Evolutionary conservation across 441 rosid species (phyloP).

Genomic region (Populus tomentosa): DNA sequence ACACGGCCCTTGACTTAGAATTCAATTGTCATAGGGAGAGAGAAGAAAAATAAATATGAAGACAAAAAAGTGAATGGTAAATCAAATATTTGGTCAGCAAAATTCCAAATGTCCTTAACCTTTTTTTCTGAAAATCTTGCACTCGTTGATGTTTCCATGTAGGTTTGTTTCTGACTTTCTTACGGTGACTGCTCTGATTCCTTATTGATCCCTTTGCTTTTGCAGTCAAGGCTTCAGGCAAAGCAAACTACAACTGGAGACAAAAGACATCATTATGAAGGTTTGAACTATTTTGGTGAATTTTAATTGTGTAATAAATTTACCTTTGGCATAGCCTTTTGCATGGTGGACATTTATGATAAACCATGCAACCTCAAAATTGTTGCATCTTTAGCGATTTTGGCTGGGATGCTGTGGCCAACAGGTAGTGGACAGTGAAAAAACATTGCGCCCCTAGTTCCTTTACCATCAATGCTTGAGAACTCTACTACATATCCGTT

Average conservation of each 20-base stretch:
- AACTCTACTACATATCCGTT: too few species aligned
- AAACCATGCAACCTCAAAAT: neutral
- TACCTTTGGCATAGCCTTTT: neutral
- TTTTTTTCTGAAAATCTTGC: neutral
- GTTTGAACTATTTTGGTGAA: constrained; percentile 25
- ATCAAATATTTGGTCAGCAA: neutral
- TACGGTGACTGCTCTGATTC: neutral
- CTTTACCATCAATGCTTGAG: neutral
- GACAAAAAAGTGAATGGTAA: neutral
- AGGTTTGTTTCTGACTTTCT: neutral
- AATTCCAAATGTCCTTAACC: neutral
- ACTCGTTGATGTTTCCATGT: neutral
- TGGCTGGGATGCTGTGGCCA: neutral
- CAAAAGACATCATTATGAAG: constrained; percentile 76
- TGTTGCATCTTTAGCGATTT: neutral
- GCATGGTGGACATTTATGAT: neutral
- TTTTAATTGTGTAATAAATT: neutral
- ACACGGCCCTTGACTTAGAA: neutral
- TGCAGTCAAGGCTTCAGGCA: constrained; percentile 87
- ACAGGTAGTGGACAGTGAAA: neutral
- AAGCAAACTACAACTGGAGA: constrained; percentile 67
- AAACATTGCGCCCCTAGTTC: neutral
- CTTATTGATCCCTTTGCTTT: constrained; percentile 9
- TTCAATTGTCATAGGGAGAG: neutral
- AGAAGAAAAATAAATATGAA: neutral